Evolutionary conservation across 441 rosid species (phyloP), one percentile per base, ranked within the genome.

Genomic region (Arabidopsis hybrid): DNA sequence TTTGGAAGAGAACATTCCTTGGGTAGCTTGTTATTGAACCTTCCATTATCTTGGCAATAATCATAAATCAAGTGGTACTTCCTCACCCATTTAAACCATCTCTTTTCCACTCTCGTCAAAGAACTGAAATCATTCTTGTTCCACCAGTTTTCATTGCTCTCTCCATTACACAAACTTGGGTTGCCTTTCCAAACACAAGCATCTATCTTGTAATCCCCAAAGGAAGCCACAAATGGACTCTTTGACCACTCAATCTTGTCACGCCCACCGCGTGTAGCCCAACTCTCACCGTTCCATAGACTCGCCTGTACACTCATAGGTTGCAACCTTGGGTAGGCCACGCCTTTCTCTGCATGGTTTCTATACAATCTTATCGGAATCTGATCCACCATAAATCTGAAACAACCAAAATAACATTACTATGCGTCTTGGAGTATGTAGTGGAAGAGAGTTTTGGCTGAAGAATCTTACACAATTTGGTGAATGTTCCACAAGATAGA

Each of bases 21-120:
- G 36, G 80, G 86, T 43, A 88, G 88, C 18, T 69, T 82, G 39
- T 87, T 38, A 53, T 84, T 85, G 74, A 93, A 93, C 77, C 98
- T 89, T 60, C 69, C 69, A 34, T 78, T 40, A 57, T 93, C 97
- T 80, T 79, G 84, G 56, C 98, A 93, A 72, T 91, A 93, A 36
- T 91, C 98, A 81, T 93, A 91, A 52, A 91, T 72, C 88, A 89
- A 42, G 35, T 84, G 89, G 67, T 93, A 83, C 68, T 81, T 82
- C 72, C 94, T 81, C 6, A 89, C 98, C 97, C 98, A 93, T 74
- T 89, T 87, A 84, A 84, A 87, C 95, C 92, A 87, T 73, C 91
- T 87, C 75, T 83, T 87, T 62, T 93, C 89, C 6, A 42, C 66
- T 64, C 82, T 47, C 16, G 87, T 87, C 7, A 93, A 73, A 31